Evolutionary conservation across 805 yeast genomes (phyloP), one percentile per base, ranked within the genome.

Genomic region (Maudiozyma pseudohumilis): DNA sequence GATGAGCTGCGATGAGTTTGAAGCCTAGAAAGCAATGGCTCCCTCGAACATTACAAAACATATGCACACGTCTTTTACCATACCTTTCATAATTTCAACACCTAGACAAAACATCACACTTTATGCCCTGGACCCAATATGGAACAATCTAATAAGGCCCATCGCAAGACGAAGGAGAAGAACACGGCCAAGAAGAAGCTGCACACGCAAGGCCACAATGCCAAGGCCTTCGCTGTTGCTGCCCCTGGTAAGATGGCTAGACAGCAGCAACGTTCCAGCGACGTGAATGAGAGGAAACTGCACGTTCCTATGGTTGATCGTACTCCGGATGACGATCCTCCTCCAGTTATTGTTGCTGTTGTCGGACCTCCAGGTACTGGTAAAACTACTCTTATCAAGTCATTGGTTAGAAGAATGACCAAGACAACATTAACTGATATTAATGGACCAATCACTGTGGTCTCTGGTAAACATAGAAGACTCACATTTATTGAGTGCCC

Each of bases 291-390:
- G 59, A 79, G 73, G 54, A 82, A 79, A 54, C 72, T 82, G 55
- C 97, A 92, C 67, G 96, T 88, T 16, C 97, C 98, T 12, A 88
- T 92, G 96, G 81, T 92, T 35, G 95, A 92, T 58, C 70, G 97
- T 49, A 87, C 96, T 0, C 96, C 97, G 0, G 97, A 89, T 40
- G 96, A 89, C 53, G 94, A 85, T 49, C 96, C 97, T 4, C 96
- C 96, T 16, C 99, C 99, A 29, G 80, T 92, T 17, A 78, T 92
- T 40, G 86, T 92, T 18, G 96, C 96, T 0, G 95, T 92, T 6
- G 96, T 92, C 10, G 99, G 99, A 0, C 99, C 99, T 10, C 95
- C 95, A 8, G 99, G 99, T 12, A 92, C 97, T 0, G 99, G 99
- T 46, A 92, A 92, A 56, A 77, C 96, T 12, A 89, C 97, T 0